Base-by-base conservation (phyloP, 2,329 filamentous ascomycete genomes). In the Verruconis gallopava region DNA sequence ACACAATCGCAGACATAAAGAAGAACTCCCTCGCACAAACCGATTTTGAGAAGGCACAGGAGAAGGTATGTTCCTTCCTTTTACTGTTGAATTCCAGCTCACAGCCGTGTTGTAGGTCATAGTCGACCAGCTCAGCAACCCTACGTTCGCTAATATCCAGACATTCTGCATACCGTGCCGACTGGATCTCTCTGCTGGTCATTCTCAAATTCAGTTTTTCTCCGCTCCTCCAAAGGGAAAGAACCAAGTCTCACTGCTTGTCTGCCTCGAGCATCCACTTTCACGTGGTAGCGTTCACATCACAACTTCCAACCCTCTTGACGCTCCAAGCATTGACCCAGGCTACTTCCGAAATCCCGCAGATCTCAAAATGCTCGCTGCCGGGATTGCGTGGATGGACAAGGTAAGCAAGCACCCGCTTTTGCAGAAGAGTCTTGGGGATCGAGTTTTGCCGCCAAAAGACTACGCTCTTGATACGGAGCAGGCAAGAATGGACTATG, bases 31-130 rank as follows among this genome's bases (percentile, higher is more conserved):
- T 54, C 2, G 60, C 55, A 14, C 47, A 52, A 43, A 59, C 56
- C 1, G 50, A 53, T 2, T 60, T 60, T 39, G 56, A 59, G 46
- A 59, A 58, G 42, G 46, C 47, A 18, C 55, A 58, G 37, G 56
- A 60, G 39, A 51, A 57, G 34, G 48, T 54, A 13, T 30, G 44
- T n/a, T 11, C 3, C n/a, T 35, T 28, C 11, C 13, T 44, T n/a
- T 14, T 14, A 9, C 32, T 11, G 11, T 5, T 6, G 14, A 21
- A 21, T 20, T 30, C 15, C 21, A 19, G 30, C 38, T 15, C 17
- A 9, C 12, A 37, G 13, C 15, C 30, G 15, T 34, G 14, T 28
- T 33, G 11, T 12, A 48, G 46, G 15, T 43, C 6, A 55, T 57
- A 21, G 50, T 58, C 4, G 46, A 50, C 17, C 56, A 59, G 43